Conservation (phyloP, 23 red algal genomes). For the Porphyridium purpureum region DNA sequence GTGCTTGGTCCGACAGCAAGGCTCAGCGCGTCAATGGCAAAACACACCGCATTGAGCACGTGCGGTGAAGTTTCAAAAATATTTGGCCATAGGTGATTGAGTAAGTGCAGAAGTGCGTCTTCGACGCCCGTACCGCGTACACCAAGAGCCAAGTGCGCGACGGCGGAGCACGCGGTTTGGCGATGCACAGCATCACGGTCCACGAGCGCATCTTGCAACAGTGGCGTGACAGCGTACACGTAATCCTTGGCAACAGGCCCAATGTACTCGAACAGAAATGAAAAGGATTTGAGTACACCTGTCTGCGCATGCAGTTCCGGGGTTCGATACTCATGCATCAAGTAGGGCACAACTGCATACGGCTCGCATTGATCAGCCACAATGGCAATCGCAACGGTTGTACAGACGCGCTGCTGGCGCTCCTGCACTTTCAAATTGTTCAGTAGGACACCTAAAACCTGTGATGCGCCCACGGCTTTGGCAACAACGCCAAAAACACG, state of each 20-base stretch:
- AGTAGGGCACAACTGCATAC: constrained; percentile 52
- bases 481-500: constrained; percentile 82
- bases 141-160: constrained; percentile 82
- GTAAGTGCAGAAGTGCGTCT: constrained; percentile 73
- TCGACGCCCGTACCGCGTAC: constrained; percentile 67
- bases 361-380: constrained; percentile 56
- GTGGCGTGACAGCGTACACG: constrained; percentile 72
- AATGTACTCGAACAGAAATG: constrained; percentile 90
- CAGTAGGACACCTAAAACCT: constrained; percentile 58
- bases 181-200: constrained; percentile 86
- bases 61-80: constrained; percentile 79
- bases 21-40: constrained; percentile 62
- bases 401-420: constrained; percentile 81
- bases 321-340: constrained; percentile 94
- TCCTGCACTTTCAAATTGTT: constrained; percentile 83
- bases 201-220: constrained; percentile 79
- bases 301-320: constrained; percentile 87
- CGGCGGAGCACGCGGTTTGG: constrained; percentile 74
- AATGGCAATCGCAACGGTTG: constrained; percentile 88
- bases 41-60: constrained; percentile 76
- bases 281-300: constrained; percentile 79
- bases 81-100: constrained; percentile 92
- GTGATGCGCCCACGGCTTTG: constrained; percentile 49
- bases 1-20: constrained; percentile 52
- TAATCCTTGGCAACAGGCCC: constrained; percentile 47